Evolutionary conservation across 1,284 basidiomycete species (phyloP).

Genomic region (Leccinum ponderosum): DNA sequence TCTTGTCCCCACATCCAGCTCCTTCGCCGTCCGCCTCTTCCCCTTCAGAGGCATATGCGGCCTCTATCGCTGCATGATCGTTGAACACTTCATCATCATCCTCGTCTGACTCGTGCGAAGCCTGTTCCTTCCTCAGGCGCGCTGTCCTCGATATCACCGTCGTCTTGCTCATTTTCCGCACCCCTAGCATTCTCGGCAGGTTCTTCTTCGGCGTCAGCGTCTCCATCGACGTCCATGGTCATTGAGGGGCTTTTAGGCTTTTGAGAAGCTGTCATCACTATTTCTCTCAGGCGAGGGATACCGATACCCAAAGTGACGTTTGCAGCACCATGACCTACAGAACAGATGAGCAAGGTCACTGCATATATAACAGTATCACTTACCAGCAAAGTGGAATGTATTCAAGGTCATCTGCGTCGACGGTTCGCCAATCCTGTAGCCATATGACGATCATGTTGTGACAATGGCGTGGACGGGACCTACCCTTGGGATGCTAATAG

Average conservation of each 20-base stretch:
- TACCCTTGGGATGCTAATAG: constrained; percentile 97
- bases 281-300: constrained; percentile 98
- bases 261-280: constrained; percentile 98
- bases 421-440: constrained; percentile 88
- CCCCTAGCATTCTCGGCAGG: constrained; percentile 37
- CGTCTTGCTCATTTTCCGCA: constrained; percentile 68
- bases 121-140: constrained; percentile 66
- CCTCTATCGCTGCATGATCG: constrained; percentile 68
- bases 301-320: constrained; percentile 99
- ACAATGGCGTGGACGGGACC: constrained; percentile 25
- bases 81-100: constrained; percentile 50
- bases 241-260: constrained; percentile 98
- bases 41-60: constrained; percentile 55
- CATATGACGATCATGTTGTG: neutral
- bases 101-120: constrained; percentile 71
- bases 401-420: constrained; percentile 99
- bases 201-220: constrained; percentile 41
- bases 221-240: constrained; percentile 75
- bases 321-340: constrained; percentile 93
- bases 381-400: constrained; percentile 98
- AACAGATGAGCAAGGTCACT: constrained; percentile 6
- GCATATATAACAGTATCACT: constrained; percentile 22
- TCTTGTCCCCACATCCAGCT: constrained; percentile 32
- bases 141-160: constrained; percentile 80
- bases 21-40: constrained; percentile 39